Conservation (phyloP, 805 yeast species). For the Ogataea wickerhamii region DNA sequence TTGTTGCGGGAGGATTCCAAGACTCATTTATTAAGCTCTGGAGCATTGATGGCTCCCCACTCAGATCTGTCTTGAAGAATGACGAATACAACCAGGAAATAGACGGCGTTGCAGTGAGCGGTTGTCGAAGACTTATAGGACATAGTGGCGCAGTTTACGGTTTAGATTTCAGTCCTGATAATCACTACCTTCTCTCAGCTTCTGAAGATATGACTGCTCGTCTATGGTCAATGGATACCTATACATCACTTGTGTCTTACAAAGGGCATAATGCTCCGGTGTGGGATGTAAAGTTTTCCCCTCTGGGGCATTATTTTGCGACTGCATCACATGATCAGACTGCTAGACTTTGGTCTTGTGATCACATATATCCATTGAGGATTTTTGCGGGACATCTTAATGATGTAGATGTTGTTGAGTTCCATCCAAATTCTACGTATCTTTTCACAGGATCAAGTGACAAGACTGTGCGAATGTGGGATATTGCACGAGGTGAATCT, state of each 20-base stretch:
- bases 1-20: slow-evolving; percentile 92
- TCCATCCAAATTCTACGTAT: slow-evolving; percentile 95
- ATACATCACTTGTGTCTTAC: slow-evolving; percentile 84
- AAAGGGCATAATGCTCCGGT: slow-evolving; percentile 96
- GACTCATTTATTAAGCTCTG: slow-evolving; percentile 88
- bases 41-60: slow-evolving; percentile 89
- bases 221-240: slow-evolving; percentile 92
- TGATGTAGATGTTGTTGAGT: slow-evolving; percentile 91
- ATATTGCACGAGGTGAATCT: slow-evolving; percentile 79
- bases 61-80: slow-evolving; percentile 55
- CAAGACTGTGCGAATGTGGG: slow-evolving; percentile 98
- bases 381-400: slow-evolving; percentile 96
- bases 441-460: slow-evolving; percentile 94
- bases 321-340: slow-evolving; percentile 98
- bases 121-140: slow-evolving; percentile 63
- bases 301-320: slow-evolving; percentile 96
- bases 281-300: slow-evolving; percentile 95
- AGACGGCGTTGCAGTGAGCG: slow-evolving; percentile 29
- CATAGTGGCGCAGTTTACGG: slow-evolving; percentile 96
- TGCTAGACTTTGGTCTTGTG: slow-evolving; percentile 96
- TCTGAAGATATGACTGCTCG: slow-evolving; percentile 92
- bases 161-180: slow-evolving; percentile 85
- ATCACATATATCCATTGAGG: slow-evolving; percentile 92
- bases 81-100: slow-evolving; percentile 44
- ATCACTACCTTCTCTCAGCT: slow-evolving; percentile 69